Conservation (phyloP, 2,329 filamentous ascomycete species). For the Monosporascus sp. region DNA sequence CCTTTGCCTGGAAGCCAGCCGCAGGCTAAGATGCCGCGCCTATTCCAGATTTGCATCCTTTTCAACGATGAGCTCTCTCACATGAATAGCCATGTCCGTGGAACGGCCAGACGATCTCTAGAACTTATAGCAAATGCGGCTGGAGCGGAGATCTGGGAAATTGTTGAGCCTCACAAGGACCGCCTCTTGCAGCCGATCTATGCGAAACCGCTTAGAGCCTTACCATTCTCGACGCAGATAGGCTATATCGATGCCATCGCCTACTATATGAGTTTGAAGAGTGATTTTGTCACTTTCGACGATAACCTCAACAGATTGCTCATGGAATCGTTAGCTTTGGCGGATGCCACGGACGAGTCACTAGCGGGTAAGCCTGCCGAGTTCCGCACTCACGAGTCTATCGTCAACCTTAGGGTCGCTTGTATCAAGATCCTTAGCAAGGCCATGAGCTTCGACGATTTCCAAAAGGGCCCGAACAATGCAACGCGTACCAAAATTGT, state of each 20-base stretch:
- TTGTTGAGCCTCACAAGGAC: slow-evolving; percentile 86
- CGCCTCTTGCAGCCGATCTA: slow-evolving; percentile 87
- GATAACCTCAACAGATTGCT: slow-evolving; percentile 85
- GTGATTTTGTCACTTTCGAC: slow-evolving; percentile 85
- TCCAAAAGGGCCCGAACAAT: slow-evolving; percentile 69
- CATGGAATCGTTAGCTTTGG: slow-evolving; percentile 88
- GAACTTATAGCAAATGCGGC: slow-evolving; percentile 75
- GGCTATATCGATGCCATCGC: slow-evolving; percentile 98
- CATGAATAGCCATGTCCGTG: slow-evolving; percentile 91
- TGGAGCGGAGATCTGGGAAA: slow-evolving; percentile 74
- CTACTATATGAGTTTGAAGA: slow-evolving; percentile 85
- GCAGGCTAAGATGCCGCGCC: slow-evolving; percentile 49
- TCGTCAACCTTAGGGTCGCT: slow-evolving; percentile 84
- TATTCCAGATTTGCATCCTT: slow-evolving; percentile 74
- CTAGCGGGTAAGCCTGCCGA: slow-evolving; percentile 89
- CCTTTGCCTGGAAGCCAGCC: slow-evolving; percentile 34
- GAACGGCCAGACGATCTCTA: slow-evolving; percentile 77
- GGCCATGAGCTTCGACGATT: slow-evolving; percentile 89
- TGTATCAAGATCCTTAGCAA: slow-evolving; percentile 91
- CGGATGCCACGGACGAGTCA: slow-evolving; percentile 90
- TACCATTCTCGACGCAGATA: slow-evolving; percentile 93
- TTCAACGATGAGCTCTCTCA: slow-evolving; percentile 87
- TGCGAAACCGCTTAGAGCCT: slow-evolving; percentile 84
- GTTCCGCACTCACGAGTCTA: slow-evolving; percentile 91
- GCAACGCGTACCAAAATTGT: slow-evolving; percentile 69